These are phyloP conservation scores for Kockiozyma suomiensis DNA, from an alignment of 805 yeast species.

Conservation along the genomic window DNA sequence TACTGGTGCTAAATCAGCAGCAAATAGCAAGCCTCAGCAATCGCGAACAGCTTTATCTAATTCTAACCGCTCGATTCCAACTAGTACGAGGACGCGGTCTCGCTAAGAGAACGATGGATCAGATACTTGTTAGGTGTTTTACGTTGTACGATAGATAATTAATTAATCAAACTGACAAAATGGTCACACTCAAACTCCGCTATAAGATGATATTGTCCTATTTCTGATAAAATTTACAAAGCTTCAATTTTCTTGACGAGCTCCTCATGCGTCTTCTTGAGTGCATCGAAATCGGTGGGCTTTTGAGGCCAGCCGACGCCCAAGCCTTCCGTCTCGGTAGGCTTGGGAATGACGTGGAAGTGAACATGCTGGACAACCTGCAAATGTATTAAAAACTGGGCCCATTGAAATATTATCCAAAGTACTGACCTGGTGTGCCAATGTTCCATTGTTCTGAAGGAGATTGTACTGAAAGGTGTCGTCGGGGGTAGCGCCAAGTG, in stretches of 20 bases:
- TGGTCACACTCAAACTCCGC: background rate
- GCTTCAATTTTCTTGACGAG: conserved; percentile 48
- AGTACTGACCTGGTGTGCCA: conserved; percentile 75
- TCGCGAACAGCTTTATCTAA: background rate
- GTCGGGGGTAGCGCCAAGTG: conserved; percentile 55
- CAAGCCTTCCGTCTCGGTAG: conserved; percentile 70
- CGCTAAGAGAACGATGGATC: background rate
- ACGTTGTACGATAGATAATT: background rate
- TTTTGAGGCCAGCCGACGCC: conserved; percentile 94
- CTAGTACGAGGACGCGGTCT: conserved; percentile 7
- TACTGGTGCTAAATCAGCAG: background rate
- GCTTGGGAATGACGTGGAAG: conserved; percentile 93
- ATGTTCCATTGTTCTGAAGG: conserved; percentile 84
- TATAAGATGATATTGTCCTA: background rate
- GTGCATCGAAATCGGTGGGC: conserved; percentile 70
- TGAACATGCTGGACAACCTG: conserved; percentile 89
- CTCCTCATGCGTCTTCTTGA: conserved; percentile 67
- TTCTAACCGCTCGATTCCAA: conserved; percentile 19
- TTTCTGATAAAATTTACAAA: background rate
- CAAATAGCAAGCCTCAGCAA: background rate
- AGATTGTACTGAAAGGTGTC: conserved; percentile 77
- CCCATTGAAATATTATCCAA: background rate
- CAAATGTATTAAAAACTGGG: background rate
- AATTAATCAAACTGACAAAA: background rate
- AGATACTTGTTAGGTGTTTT: background rate